Evolutionary conservation across 768 basidiomycete genomes (phyloP).

Genomic region (Pisolithus tinctorius): DNA sequence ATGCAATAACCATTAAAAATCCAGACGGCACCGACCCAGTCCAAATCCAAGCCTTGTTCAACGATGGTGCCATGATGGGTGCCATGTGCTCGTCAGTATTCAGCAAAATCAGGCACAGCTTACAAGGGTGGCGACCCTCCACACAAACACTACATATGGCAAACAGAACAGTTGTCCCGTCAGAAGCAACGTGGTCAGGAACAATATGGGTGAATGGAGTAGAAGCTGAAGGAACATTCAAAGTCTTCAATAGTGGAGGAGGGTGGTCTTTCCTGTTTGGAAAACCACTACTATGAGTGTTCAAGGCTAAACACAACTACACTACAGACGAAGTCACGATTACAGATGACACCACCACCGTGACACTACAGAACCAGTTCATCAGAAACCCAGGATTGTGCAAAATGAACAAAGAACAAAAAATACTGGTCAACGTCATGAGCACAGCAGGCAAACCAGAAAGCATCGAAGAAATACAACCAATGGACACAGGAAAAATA

Average conservation of each 20-base stretch:
- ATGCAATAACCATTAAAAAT: neutral
- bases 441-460: neutral
- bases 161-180: conserved; percentile 12
- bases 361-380: neutral
- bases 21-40: neutral
- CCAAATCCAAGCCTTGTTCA: neutral
- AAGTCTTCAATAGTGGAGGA: conserved; percentile 18
- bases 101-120: neutral
- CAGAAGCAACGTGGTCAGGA: conserved; percentile 6
- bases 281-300: conserved; percentile 20
- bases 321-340: conserved; percentile 2
- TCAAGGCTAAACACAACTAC: conserved; percentile 23
- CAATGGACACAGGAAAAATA: neutral
- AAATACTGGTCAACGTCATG: neutral
- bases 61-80: neutral
- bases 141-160: conserved; percentile 24
- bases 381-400: neutral
- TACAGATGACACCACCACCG: neutral
- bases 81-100: neutral
- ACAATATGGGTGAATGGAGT: neutral
- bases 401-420: neutral
- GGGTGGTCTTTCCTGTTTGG: conserved; percentile 24
- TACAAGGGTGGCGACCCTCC: neutral
- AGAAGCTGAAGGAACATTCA: neutral
- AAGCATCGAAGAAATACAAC: neutral